These are phyloP conservation scores for Melastoma candidum DNA, from an alignment of 441 rosid genomes.

Conservation along the genomic window DNA sequence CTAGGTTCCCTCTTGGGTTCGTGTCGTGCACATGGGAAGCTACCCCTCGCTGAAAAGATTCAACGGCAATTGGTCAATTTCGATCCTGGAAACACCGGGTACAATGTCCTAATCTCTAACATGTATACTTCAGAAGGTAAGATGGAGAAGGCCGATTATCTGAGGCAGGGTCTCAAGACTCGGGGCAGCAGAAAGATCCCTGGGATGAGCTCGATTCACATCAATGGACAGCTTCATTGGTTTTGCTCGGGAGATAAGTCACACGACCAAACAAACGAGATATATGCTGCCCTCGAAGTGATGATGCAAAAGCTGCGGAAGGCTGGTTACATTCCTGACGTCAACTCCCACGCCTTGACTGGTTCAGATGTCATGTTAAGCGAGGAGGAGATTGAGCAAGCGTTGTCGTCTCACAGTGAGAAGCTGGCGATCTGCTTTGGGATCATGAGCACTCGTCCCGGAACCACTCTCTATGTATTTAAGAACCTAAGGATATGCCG, in stretches of 20 bases:
- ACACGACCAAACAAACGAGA: slow-evolving; percentile 39
- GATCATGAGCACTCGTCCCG: slow-evolving; percentile 47
- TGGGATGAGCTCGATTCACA: slow-evolving; percentile 63
- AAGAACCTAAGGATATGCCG: slow-evolving; percentile 71
- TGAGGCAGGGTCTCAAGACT: slow-evolving; percentile 39
- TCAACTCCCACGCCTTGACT: slow-evolving; percentile 29
- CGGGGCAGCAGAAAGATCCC: slow-evolving; percentile 54
- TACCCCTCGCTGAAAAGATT: slow-evolving; percentile 41
- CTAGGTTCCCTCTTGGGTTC: slow-evolving; percentile 77
- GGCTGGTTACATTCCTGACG: slow-evolving; percentile 54
- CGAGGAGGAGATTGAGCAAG: slow-evolving; percentile 73
- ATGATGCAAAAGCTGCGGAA: slow-evolving; percentile 45
- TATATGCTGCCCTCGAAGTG: slow-evolving; percentile 41
- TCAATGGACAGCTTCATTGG: slow-evolving; percentile 43
- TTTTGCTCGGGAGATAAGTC: slow-evolving; percentile 70
- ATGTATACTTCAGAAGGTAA: slow-evolving; percentile 58
- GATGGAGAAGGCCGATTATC: slow-evolving; percentile 33
- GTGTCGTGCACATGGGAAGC: slow-evolving; percentile 50
- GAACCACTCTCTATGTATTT: slow-evolving; percentile 40
- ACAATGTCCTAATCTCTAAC: slow-evolving; percentile 56
- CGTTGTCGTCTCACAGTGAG: slow-evolving; percentile 64
- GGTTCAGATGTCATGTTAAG: slow-evolving; percentile 22
- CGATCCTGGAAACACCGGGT: slow-evolving; percentile 47
- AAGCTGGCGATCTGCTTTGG: slow-evolving; percentile 75
- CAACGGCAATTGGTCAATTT: slow-evolving; percentile 37